A percentile compares a stretch with the other conserved stretches of the same genome.
Conservation (phyloP, 306 rosid genomes). For the Sesbania bispinosa region DNA sequence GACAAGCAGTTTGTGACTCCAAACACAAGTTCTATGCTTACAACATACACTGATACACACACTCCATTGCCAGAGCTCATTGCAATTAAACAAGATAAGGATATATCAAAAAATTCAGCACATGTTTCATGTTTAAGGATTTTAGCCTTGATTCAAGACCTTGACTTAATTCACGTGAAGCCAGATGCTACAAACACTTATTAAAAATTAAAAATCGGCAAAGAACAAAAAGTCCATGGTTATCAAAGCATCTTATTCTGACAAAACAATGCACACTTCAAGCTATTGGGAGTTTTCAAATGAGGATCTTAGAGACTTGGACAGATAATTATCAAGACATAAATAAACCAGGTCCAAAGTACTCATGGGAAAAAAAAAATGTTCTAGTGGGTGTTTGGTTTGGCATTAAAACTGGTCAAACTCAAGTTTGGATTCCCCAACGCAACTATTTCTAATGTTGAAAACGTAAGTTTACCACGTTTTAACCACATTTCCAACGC, state of each 20-base stretch:
- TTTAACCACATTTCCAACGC: too few relatives aligned
- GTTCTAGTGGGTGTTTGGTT: too few relatives aligned
- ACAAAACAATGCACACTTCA: too few relatives aligned
- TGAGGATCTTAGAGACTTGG: background rate
- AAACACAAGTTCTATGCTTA: background rate
- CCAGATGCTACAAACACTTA: background rate
- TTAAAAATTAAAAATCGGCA: background rate
- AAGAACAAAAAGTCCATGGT: background rate
- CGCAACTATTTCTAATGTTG: too few relatives aligned
- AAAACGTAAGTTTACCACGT: too few relatives aligned
- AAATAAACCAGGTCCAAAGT: background rate
- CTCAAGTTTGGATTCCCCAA: too few relatives aligned
- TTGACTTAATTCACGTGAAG: constrained; percentile 17
- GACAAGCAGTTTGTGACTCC: background rate
- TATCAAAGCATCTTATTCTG: too few relatives aligned
- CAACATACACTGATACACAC: background rate
- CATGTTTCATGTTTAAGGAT: background rate
- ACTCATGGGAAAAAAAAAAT: background rate
- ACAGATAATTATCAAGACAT: background rate
- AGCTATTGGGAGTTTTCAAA: background rate
- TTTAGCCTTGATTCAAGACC: background rate
- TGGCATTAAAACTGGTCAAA: too few relatives aligned
- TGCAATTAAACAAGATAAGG: background rate
- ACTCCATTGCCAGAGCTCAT: background rate
- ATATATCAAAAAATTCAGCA: background rate